A percentile compares a stretch with the other conserved stretches of the same genome.
phyloP scores from a whole-genome alignment of 495 filamentous ascomycete genomes.

The Penicillium simplicissimum region DNA sequence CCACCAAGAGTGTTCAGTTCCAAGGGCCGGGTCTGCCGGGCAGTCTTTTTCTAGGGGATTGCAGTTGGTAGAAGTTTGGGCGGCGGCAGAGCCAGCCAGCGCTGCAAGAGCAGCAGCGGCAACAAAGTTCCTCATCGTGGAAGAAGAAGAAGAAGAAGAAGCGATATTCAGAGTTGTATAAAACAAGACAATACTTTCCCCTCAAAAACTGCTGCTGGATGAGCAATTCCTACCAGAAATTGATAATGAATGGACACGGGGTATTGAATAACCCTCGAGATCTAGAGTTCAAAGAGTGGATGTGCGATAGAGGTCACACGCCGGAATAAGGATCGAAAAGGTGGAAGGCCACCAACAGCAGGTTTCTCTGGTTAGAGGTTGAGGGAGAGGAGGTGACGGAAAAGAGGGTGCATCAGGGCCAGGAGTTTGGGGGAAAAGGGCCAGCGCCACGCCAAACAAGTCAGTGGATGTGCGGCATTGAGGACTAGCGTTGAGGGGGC shows the following conservation, averaged over 20 bases:
- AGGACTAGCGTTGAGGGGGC: conserved; percentile 13
- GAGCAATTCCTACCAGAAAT: conserved; percentile 3
- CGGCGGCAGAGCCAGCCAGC: conserved; percentile 30
- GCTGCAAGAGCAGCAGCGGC: conserved; percentile 29
- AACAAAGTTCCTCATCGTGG: conserved; percentile 31
- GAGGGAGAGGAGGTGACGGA: conserved; percentile 6
- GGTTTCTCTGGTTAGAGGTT: neutral
- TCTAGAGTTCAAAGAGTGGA: conserved; percentile 34
- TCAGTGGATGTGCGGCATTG: conserved; percentile 19
- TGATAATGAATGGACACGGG: conserved; percentile 23
- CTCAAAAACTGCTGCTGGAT: conserved; percentile 9
- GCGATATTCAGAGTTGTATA: neutral
- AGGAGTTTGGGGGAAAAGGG: conserved; percentile 11
- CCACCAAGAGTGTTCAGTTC: conserved; percentile 57
- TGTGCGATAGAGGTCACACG: conserved; percentile 36
- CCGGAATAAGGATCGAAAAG: conserved; percentile 22
- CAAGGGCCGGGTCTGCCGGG: conserved; percentile 67
- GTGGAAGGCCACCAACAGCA: conserved; percentile 20
- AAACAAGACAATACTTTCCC: neutral
- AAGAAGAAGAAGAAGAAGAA: neutral
- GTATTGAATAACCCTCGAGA: conserved; percentile 13
- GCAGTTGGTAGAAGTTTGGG: conserved; percentile 60
- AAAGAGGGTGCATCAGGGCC: conserved; percentile 5
- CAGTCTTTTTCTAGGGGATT: conserved; percentile 65
- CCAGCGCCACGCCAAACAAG: conserved; percentile 13